These are phyloP conservation scores for Sherardia arvensis DNA, from an alignment of 257 asterid genomes.

Conservation along the genomic window DNA sequence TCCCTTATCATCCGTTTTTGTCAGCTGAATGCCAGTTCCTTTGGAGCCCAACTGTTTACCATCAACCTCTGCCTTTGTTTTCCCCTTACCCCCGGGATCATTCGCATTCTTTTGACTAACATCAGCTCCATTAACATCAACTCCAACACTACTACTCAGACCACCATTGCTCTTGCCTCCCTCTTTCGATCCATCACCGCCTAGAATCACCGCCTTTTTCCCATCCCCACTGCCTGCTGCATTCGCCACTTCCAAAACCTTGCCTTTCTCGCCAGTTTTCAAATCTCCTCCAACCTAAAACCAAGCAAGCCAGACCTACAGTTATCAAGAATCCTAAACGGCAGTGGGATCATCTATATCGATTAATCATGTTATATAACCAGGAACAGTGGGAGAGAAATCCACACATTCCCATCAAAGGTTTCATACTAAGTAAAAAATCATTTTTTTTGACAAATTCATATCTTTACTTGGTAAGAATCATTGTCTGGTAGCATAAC, in stretches of 20 bases:
- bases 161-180: constrained; percentile 3
- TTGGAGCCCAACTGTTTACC: constrained; percentile 1
- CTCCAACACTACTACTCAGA: background rate
- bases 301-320: constrained; percentile 6
- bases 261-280: constrained; percentile 13
- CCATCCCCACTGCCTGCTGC: constrained; percentile 18
- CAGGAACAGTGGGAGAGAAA: background rate
- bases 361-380: too few relatives aligned
- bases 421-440: too few relatives aligned
- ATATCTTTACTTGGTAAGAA: background rate
- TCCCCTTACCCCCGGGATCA: background rate
- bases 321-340: background rate
- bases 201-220: constrained; percentile 23
- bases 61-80: background rate
- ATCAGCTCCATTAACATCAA: background rate
- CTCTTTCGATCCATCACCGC: constrained; percentile 10
- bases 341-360: background rate
- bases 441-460: background rate
- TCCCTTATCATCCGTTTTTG: background rate
- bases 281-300: constrained; percentile 30
- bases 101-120: background rate
- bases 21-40: background rate
- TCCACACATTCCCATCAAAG: background rate
- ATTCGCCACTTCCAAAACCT: constrained; percentile 12
- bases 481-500: background rate